Base-by-base conservation (phyloP, 2,329 filamentous ascomycete genomes). In the Didymella arachidicola region DNA sequence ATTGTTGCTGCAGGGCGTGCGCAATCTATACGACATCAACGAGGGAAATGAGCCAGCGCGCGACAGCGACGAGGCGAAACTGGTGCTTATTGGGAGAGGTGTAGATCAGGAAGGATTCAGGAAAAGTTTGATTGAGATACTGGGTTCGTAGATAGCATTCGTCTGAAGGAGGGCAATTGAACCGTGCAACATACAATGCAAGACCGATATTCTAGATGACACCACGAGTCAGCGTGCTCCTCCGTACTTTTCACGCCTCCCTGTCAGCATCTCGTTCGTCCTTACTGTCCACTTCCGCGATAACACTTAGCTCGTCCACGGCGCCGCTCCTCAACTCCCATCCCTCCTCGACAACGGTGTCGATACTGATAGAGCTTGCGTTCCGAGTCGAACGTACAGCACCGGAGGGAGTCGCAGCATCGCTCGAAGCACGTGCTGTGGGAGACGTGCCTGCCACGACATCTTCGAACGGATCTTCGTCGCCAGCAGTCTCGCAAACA, bases 11-110 rank as follows among this genome's bases (percentile, higher is more conserved):
- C 95, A 99, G 76, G 95, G 93, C 2, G 95, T 99, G 1, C 82
- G 94, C 52, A 94, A 97, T 68, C 85, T 98, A 16, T 99, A 98
- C 75, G 95, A 99, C 70, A 90, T 98, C 25, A 86, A 92, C 25
- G 92, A 97, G 65, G 52, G 42, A 2, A 58, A 55, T 1, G 18
- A 59, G 14, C 29, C 32, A 3, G 42, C 19, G 0, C 29, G 38
- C 0, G 47, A 22, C 0, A 53, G 16, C 2, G 50, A 52, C 1
- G 65, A 69, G 26, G 68, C 69, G 6, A 76, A 75, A 22, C 30
- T 76, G 43, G 73, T 76, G 14, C 56, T 76, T 1, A 75, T 76
- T 29, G 73, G 73, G 4, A 69, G 58, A 25, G 67, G 66, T 0
- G 68, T 76, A 1, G 67, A 66, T 39, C 72, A 75, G 34, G 38